Evolutionary conservation across 345 rosid species (phyloP).

Genomic region (Microcos paniculata): DNA sequence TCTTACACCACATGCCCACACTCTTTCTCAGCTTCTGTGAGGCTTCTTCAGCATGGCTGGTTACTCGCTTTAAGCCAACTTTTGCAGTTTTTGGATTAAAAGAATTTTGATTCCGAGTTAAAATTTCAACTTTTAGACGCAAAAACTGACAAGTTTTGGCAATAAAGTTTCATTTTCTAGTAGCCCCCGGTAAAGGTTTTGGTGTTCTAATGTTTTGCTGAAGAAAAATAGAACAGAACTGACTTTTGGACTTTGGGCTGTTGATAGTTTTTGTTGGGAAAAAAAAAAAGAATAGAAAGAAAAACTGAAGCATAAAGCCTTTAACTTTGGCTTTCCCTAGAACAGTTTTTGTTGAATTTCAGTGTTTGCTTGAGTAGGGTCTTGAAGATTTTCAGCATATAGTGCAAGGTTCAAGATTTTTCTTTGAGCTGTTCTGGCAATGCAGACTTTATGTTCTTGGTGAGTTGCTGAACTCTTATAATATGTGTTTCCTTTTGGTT

Average conservation of each 20-base stretch:
- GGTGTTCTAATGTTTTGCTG: not conserved
- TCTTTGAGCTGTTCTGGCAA: conserved; percentile 29
- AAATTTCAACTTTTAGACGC: conserved; percentile 24
- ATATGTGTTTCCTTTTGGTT: not conserved
- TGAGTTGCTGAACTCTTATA: conserved; percentile 29
- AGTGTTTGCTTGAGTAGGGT: conserved; percentile 35
- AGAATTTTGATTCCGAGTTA: not conserved
- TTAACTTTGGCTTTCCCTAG: conserved; percentile 28
- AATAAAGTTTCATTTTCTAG: conserved; percentile 22
- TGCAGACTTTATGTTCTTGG: conserved; percentile 40
- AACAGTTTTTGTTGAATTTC: conserved; percentile 22
- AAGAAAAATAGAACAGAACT: conserved; percentile 9
- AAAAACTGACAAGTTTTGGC: conserved; percentile 23
- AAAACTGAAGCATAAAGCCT: conserved; percentile 26
- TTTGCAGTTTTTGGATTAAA: conserved; percentile 8
- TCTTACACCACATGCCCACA: not conserved
- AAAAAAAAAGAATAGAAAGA: conserved; percentile 20
- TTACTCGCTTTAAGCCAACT: not conserved
- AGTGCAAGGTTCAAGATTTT: conserved; percentile 16
- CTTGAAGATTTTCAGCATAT: conserved; percentile 14
- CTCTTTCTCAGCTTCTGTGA: conserved; percentile 23
- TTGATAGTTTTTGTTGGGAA: conserved; percentile 24
- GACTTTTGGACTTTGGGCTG: conserved; percentile 24
- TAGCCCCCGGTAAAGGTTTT: not conserved
- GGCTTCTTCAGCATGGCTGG: conserved; percentile 22